phyloP scores from a whole-genome alignment of 306 rosid genomes.

The Ziziphus jujuba region DNA sequence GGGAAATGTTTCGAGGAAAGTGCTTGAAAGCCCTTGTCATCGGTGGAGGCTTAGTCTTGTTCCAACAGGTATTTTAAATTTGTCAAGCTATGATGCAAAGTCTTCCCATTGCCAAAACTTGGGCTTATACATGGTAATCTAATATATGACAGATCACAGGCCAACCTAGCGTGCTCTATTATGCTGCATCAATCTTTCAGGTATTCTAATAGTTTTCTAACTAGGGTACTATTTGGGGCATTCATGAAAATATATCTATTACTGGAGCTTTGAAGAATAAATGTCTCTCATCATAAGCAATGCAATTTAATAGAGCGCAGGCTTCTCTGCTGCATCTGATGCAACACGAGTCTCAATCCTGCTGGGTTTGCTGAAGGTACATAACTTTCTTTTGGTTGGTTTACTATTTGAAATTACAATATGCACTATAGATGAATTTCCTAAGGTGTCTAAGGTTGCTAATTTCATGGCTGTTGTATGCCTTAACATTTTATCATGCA shows the following conservation, averaged over 20 bases:
- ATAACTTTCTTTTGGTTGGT: slow-evolving; percentile 8
- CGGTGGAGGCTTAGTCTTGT: slow-evolving; percentile 82
- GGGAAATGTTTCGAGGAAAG: slow-evolving; percentile 80
- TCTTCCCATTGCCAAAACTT: slow-evolving; percentile 11
- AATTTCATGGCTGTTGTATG: too few relatives aligned
- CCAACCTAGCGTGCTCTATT: slow-evolving; percentile 97
- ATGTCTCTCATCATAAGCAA: slow-evolving; percentile 26
- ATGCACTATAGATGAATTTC: background rate
- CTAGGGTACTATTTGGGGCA: slow-evolving; percentile 17
- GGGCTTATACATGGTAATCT: slow-evolving; percentile 33
- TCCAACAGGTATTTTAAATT: slow-evolving; percentile 79
- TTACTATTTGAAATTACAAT: background rate
- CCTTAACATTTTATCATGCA: too few relatives aligned
- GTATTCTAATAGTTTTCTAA: slow-evolving; percentile 42
- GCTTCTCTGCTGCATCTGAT: slow-evolving; percentile 88
- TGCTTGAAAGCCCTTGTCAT: slow-evolving; percentile 75
- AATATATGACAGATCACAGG: slow-evolving; percentile 82
- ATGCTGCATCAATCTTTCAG: slow-evolving; percentile 91
- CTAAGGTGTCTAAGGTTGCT: background rate
- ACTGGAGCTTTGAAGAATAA: slow-evolving; percentile 3
- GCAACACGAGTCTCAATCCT: slow-evolving; percentile 93
- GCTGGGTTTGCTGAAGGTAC: slow-evolving; percentile 90
- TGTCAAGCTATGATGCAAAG: slow-evolving; percentile 24
- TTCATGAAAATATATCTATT: slow-evolving; percentile 14
- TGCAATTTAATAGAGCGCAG: slow-evolving; percentile 67